phyloP scores from a whole-genome alignment of 192 early-diverging fungal species.

The Umbelopsis sp. region DNA sequence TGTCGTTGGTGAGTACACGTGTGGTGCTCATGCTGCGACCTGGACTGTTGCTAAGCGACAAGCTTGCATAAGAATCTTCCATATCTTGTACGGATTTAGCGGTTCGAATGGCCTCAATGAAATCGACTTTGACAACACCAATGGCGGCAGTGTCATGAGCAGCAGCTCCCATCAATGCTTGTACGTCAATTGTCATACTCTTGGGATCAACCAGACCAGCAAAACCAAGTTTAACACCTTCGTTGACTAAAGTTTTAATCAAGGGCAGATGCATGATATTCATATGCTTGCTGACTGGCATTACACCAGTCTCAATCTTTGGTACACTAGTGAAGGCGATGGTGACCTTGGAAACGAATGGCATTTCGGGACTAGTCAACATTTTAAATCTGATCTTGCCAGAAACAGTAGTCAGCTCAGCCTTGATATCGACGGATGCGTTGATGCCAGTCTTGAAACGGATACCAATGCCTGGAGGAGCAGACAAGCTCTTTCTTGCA shows the following conservation, averaged over 20 bases:
- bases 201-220: constrained; percentile 32
- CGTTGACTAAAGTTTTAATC: constrained; percentile 27
- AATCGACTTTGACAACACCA: constrained; percentile 36
- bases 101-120: constrained; percentile 23
- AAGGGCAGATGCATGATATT: constrained; percentile 38
- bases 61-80: constrained; percentile 32
- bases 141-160: constrained; percentile 25
- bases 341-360: constrained; percentile 29
- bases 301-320: constrained; percentile 31
- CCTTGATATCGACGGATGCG: constrained; percentile 23
- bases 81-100: constrained; percentile 24
- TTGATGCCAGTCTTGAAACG: constrained; percentile 31
- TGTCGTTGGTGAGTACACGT: constrained; percentile 33
- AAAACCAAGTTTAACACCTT: constrained; percentile 30
- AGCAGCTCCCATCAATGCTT: constrained; percentile 12
- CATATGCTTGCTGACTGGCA: constrained; percentile 34
- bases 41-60: constrained; percentile 26
- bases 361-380: constrained; percentile 32
- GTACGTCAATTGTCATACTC: constrained; percentile 30
- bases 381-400: constrained; percentile 37
- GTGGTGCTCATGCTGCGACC: constrained; percentile 26
- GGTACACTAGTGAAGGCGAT: constrained; percentile 33
- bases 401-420: constrained; percentile 27
- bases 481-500: background rate
- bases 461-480: constrained; percentile 28